Evolutionary conservation across 2,329 filamentous ascomycete species (phyloP).

Genomic region (Colletotrichum sublineola): DNA sequence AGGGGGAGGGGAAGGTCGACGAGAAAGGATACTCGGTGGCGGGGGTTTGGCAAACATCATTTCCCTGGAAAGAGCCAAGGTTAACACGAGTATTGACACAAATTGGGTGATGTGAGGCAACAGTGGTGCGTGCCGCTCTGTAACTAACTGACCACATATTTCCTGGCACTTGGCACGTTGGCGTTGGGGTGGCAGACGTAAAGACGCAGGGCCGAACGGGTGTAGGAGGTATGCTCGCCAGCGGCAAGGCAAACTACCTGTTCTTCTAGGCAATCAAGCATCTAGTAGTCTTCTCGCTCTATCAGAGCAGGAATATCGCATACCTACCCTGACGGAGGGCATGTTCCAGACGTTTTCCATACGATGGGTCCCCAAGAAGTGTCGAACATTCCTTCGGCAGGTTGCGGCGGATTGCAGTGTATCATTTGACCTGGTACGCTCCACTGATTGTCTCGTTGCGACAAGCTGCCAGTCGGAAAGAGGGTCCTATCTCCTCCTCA

Average conservation of each 20-base stretch:
- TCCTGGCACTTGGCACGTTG: conserved; percentile 16
- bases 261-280: conserved; percentile 9
- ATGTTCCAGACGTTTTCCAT: conserved; percentile 40
- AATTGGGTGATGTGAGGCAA: not conserved
- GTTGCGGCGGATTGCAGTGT: conserved; percentile 33
- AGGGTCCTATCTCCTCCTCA: not conserved
- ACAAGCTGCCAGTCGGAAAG: conserved; percentile 25
- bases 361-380: conserved; percentile 21
- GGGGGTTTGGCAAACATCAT: conserved; percentile 37
- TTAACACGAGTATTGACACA: not conserved
- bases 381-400: conserved; percentile 32
- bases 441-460: conserved; percentile 36
- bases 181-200: conserved; percentile 16
- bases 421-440: conserved; percentile 23
- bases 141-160: not conserved
- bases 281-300: not conserved
- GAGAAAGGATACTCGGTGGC: conserved; percentile 36
- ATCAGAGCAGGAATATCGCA: conserved; percentile 9
- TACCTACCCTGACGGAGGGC: not conserved
- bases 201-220: not conserved
- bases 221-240: not conserved
- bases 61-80: conserved; percentile 28
- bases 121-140: conserved; percentile 1
- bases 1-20: conserved; percentile 22
- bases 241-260: conserved; percentile 1